Evolutionary conservation across 2,329 filamentous ascomycete genomes (phyloP), one percentile per base, ranked within the genome.

Genomic region (Aureobasidium sp.): DNA sequence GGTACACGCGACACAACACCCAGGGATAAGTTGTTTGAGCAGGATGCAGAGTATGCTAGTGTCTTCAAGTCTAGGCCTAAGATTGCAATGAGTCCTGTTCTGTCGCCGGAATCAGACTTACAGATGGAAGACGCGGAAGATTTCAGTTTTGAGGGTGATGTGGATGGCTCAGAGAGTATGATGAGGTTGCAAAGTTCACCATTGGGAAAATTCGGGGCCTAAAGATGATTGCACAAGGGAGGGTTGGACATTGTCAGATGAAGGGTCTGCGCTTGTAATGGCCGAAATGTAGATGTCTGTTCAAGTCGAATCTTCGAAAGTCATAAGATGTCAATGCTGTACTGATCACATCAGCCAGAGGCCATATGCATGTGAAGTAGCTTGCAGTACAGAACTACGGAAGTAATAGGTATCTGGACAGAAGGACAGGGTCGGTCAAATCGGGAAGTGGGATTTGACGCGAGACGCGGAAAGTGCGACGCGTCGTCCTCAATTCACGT

Each of bases 41-140:
- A 87, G 61, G 86, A 90, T 66, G 80, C 82, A 4, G 90, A 95
- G 64, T 89, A 91, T 73, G 87, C 89, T 63, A 88, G 87, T 29
- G 87, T 96, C 1, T 97, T 97, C 72, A 90, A 87, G 75, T 92
- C 89, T 66, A 77, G 92, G 66, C 92, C 92, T 0, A 88, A 86
- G 73, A 85, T 97, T 67, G 87, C 87, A 66, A 84, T 84, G 12
- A 96, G 91, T 72, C 91, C 91, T 36, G 62, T 61, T 1, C 22
- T 63, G n/a, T 55, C 56, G 14, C 62, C 62, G 8, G 9, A 25
- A 20, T 12, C 34, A 3, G 47, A 47, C 3, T 11, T n/a, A 17
- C 17, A 36, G 27, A 52, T 52, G 45, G 41, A 39, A 22, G 56
- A 48, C 1, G 56, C 44, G 17, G 56, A 49, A 3, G 55, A 58